Conservation (phyloP, 2,329 filamentous ascomycete genomes). For the Arthrobotrys sinensis region DNA sequence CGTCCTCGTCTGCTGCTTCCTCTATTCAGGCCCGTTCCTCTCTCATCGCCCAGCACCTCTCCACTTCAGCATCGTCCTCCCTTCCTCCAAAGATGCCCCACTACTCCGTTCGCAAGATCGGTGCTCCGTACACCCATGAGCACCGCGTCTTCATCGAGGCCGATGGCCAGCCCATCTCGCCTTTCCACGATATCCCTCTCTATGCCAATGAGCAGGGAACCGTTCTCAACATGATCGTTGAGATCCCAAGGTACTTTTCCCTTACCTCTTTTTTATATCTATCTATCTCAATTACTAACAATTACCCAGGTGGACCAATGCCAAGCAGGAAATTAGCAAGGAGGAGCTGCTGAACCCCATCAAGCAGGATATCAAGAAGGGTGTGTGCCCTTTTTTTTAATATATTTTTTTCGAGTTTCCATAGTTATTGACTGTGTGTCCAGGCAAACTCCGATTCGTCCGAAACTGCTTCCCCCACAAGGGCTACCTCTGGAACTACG, state of each 20-base stretch:
- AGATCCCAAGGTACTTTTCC: constrained; percentile 78
- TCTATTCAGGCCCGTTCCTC: constrained; percentile 48
- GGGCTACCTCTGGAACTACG: constrained; percentile 99
- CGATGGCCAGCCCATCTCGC: constrained; percentile 92
- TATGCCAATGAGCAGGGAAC: constrained; percentile 92
- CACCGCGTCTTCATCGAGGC: constrained; percentile 98
- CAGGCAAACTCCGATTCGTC: constrained; percentile 93
- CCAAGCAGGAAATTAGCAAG: constrained; percentile 99
- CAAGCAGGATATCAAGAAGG: constrained; percentile 99
- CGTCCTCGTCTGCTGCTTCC: constrained; percentile 23
- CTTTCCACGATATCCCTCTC: constrained; percentile 98
- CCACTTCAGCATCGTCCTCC: constrained; percentile 16
- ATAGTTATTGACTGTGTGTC: background rate
- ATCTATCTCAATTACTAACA: background rate
- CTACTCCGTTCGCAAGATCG: constrained; percentile 89
- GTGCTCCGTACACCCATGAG: constrained; percentile 90
- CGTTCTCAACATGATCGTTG: constrained; percentile 98
- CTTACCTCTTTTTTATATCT: background rate
- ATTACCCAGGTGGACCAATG: constrained; percentile 93
- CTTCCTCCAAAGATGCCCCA: constrained; percentile 71
- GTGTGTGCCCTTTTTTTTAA: constrained; percentile 11
- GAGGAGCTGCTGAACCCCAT: constrained; percentile 98
- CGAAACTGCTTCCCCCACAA: constrained; percentile 99
- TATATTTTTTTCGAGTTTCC: background rate
- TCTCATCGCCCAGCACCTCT: constrained; percentile 53